phyloP scores from a whole-genome alignment of 2,329 filamentous ascomycete genomes.

The Lachnellula arida region DNA sequence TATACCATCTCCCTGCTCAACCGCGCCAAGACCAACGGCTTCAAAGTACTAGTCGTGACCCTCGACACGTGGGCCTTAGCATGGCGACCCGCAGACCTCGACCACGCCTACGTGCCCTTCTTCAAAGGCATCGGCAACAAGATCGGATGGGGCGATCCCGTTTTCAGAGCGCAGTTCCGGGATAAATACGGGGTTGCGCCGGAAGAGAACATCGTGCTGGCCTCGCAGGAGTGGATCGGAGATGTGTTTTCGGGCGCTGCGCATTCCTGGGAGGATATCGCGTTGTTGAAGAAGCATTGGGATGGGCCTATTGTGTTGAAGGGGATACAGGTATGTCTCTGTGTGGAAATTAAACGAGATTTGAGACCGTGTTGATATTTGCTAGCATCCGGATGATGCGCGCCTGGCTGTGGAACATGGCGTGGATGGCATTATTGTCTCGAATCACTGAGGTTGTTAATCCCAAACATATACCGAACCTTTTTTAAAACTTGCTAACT shows the following conservation, averaged over 20 bases:
- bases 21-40: slow-evolving; percentile 58
- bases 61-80: slow-evolving; percentile 65
- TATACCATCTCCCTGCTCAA: slow-evolving; percentile 59
- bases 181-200: slow-evolving; percentile 43
- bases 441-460: slow-evolving; percentile 53
- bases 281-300: slow-evolving; percentile 55
- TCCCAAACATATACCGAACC: slow-evolving; percentile 13
- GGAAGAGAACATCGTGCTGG: slow-evolving; percentile 43
- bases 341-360: too few species aligned
- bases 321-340: slow-evolving; percentile 41
- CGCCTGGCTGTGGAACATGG: slow-evolving; percentile 40
- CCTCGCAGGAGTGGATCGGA: slow-evolving; percentile 48
- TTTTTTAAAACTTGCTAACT: background rate
- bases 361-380: background rate
- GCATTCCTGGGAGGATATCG: slow-evolving; percentile 58
- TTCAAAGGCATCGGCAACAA: slow-evolving; percentile 53
- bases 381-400: slow-evolving; percentile 42
- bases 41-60: slow-evolving; percentile 63
- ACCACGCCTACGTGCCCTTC: slow-evolving; percentile 58
- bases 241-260: slow-evolving; percentile 48
- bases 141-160: slow-evolving; percentile 62
- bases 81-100: slow-evolving; percentile 66
- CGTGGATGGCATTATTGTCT: slow-evolving; percentile 49
- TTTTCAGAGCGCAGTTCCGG: slow-evolving; percentile 55
- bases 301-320: slow-evolving; percentile 60